phyloP scores from a whole-genome alignment of 148 eudicot genomes.

The Amaranthus hypochondriacus region DNA sequence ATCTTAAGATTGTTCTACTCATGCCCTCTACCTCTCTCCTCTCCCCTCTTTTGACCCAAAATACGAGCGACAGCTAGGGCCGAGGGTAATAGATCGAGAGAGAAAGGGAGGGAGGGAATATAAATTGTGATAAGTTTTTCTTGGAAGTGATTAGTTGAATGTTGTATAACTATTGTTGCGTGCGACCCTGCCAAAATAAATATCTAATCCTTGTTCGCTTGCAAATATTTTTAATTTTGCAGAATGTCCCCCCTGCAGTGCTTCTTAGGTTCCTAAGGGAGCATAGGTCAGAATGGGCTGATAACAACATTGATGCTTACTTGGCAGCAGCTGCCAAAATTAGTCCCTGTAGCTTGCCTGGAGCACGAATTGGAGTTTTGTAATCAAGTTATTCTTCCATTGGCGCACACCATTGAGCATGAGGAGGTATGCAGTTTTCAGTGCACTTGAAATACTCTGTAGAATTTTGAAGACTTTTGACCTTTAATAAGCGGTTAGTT shows the following conservation, averaged over 20 bases:
- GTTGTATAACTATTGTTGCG: not conserved
- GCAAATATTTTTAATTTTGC: constrained; percentile 18
- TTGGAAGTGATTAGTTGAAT: not conserved
- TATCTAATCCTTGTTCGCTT: not conserved
- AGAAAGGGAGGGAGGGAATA: not conserved
- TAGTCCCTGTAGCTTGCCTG: constrained; percentile 77
- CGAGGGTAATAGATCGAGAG: too few species aligned
- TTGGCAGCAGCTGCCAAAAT: constrained; percentile 86
- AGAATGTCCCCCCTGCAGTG: constrained; percentile 98
- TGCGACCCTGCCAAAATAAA: not conserved
- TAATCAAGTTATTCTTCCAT: constrained; percentile 87
- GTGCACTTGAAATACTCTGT: not conserved
- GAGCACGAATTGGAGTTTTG: constrained; percentile 67
- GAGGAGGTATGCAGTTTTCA: constrained; percentile 56
- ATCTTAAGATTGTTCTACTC: too few species aligned
- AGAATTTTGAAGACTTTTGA: not conserved
- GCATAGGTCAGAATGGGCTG: constrained; percentile 99
- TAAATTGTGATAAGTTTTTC: not conserved
- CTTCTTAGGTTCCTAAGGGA: constrained; percentile 85
- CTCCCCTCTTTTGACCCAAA: not conserved
- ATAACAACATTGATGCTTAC: constrained; percentile 83
- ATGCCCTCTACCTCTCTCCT: not conserved
- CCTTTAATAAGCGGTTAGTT: not conserved
- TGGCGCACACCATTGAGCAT: constrained; percentile 90
- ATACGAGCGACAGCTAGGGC: too few species aligned